A percentile compares a stretch with the other conserved stretches of the same genome.
These are phyloP conservation scores for Sporothrix dimorphospora DNA, from an alignment of 2,329 filamentous ascomycete species.

Conservation along the genomic window DNA sequence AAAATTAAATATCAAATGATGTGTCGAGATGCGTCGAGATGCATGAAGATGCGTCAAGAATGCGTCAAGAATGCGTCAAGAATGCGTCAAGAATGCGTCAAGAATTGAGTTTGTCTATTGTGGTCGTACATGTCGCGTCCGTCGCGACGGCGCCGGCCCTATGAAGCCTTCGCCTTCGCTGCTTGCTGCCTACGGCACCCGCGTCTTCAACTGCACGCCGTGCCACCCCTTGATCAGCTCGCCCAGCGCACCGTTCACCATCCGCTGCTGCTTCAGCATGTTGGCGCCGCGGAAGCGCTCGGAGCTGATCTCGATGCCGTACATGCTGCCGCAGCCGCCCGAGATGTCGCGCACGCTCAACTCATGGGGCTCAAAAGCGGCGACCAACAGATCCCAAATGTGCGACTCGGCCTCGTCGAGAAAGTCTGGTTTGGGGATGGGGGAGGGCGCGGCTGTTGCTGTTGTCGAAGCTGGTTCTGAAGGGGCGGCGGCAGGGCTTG, in stretches of 20 bases:
- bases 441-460: not conserved
- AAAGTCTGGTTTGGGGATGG: constrained; percentile 51
- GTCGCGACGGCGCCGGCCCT: not conserved
- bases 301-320: constrained; percentile 77
- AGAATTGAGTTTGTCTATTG: constrained; percentile 11
- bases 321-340: constrained; percentile 86
- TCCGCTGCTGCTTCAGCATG: constrained; percentile 79
- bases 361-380: constrained; percentile 55
- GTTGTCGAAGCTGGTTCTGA: not conserved
- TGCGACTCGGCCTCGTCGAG: constrained; percentile 60
- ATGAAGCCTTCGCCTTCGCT: not conserved
- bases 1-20: not conserved
- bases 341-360: constrained; percentile 76
- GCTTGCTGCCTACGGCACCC: constrained; percentile 44
- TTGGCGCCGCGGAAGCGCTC: constrained; percentile 69
- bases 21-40: too few relatives aligned
- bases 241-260: constrained; percentile 75
- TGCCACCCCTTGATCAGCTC: constrained; percentile 82
- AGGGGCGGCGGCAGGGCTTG: not conserved
- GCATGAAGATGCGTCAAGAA: too few relatives aligned
- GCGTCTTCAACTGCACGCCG: constrained; percentile 78
- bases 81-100: not conserved
- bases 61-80: not conserved
- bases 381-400: constrained; percentile 59
- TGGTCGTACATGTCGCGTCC: not conserved